A percentile compares a stretch with the other conserved stretches of the same genome.
These are phyloP conservation scores for Isabelozyma rhagii DNA, from an alignment of 805 yeast genomes.

Conservation along the genomic window DNA sequence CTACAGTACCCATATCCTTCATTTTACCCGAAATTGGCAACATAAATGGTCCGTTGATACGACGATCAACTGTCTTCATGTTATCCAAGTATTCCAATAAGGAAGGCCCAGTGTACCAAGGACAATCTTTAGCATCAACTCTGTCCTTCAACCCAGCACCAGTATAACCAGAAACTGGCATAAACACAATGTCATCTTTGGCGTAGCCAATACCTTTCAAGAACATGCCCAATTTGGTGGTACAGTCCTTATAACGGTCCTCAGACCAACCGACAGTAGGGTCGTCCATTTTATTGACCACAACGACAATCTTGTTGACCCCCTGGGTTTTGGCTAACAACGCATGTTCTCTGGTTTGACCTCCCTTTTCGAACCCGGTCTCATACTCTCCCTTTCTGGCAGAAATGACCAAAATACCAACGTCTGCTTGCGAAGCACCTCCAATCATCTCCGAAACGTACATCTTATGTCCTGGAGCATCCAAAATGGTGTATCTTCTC, in stretches of 20 bases:
- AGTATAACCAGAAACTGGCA: constrained; percentile 98
- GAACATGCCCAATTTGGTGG: constrained; percentile 69
- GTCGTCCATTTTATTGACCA: constrained; percentile 98
- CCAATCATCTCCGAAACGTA: constrained; percentile 99
- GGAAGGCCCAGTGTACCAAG: constrained; percentile 95
- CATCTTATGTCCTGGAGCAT: constrained; percentile 99
- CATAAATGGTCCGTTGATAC: constrained; percentile 94
- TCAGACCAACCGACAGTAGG: constrained; percentile 95
- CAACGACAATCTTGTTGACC: constrained; percentile 89
- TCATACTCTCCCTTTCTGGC: constrained; percentile 99
- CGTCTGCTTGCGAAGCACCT: constrained; percentile 99
- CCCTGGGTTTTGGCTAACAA: constrained; percentile 97
- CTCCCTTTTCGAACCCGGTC: constrained; percentile 98
- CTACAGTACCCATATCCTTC: constrained; percentile 96
- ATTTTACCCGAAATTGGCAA: constrained; percentile 91
- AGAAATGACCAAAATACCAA: constrained; percentile 93
- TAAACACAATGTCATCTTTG: constrained; percentile 80
- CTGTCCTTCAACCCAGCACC: constrained; percentile 96
- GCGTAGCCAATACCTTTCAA: constrained; percentile 87
- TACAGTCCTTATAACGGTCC: constrained; percentile 95
- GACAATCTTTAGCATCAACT: constrained; percentile 65
- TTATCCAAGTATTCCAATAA: constrained; percentile 84
- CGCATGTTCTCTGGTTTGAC: constrained; percentile 98
- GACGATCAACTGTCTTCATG: constrained; percentile 80
- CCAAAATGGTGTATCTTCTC: constrained; percentile 95